These are phyloP conservation scores for Beverwykella pulmonaria DNA, from an alignment of 495 filamentous ascomycete species.

Conservation along the genomic window DNA sequence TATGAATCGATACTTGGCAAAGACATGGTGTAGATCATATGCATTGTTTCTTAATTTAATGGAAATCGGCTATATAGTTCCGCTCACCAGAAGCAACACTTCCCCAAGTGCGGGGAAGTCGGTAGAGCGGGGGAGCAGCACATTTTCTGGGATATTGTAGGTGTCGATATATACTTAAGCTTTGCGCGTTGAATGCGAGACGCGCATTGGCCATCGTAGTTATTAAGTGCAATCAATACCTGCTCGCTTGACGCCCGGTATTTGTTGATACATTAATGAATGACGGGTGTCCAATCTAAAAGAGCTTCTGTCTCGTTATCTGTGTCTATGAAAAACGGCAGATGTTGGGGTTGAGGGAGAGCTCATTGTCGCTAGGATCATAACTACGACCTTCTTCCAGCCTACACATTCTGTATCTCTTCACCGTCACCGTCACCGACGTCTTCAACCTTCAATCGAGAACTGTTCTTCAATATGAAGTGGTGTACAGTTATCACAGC, in stretches of 20 bases:
- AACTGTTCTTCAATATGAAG: conserved; percentile 23
- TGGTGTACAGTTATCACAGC: conserved; percentile 19
- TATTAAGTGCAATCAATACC: conserved; percentile 14
- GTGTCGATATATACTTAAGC: conserved; percentile 4
- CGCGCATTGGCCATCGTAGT: conserved; percentile 13
- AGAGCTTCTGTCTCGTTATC: not conserved
- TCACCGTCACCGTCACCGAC: conserved; percentile 1
- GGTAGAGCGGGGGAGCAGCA: not conserved
- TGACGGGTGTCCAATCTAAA: not conserved
- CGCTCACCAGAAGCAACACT: conserved; percentile 5
- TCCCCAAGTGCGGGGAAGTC: not conserved
- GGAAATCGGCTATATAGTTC: conserved; percentile 14
- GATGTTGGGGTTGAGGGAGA: not conserved
- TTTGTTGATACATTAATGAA: conserved; percentile 13
- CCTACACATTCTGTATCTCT: not conserved
- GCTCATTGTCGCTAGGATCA: not conserved
- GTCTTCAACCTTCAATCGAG: not conserved
- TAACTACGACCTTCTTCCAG: not conserved
- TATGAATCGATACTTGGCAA: conserved; percentile 5
- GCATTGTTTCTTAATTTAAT: not conserved
- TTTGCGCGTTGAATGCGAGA: conserved; percentile 2
- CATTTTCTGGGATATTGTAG: not conserved
- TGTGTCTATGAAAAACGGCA: conserved; percentile 6
- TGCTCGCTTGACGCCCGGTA: not conserved
- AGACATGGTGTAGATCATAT: conserved; percentile 16